Evolutionary conservation across 1,284 basidiomycete species (phyloP), one percentile per base, ranked within the genome.

Genomic region (Gomphus bonarii): DNA sequence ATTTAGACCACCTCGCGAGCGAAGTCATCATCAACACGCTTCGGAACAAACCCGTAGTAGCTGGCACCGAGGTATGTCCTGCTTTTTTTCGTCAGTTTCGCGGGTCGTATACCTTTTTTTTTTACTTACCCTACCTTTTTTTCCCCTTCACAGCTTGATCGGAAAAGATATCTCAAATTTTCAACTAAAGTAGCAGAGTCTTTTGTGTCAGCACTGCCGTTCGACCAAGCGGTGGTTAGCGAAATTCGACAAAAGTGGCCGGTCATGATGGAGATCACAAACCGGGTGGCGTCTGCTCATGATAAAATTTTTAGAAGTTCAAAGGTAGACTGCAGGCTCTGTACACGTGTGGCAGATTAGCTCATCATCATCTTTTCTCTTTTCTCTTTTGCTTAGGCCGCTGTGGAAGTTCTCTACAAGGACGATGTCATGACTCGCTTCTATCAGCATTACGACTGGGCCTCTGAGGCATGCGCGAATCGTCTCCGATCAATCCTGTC

Each of bases 401-500:
- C 61, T 28, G 51, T 61, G 28, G 60, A 61, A 8, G 40, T 60
- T n/a, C 57, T 66, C 12, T 65, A 61, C 56, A 46, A 48, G 22
- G 65, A 65, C 59, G 62, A 66, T 44, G 50, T 63, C 47, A 62
- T 65, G 59, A 59, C 30, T 16, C 56, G 60, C 38, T 40, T 40
- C n/a, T 40, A 25, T 55, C 63, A 40, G 38, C n/a, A 40, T 40
- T 40, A n/a, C 6, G 38, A 40, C 38, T 40, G 38, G 38, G 38
- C 38, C n/a, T 40, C 38, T 16, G 38, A 40, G 12, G 38, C 38
- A 6, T 40, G 38, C 38, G 38, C 38, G 6, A 40, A 40, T 40
- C 38, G 38, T 40, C 33, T 63, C 65, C 47, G 61, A 59, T 16
- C n/a, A 48, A 57, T 31, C 48, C 61, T 31, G 60, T 62, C 53